Percentiles rank a stretch among this genome's conserved stretches.
phyloP scores from a whole-genome alignment of 768 basidiomycete species.

The Rhodotorula paludigena region DNA sequence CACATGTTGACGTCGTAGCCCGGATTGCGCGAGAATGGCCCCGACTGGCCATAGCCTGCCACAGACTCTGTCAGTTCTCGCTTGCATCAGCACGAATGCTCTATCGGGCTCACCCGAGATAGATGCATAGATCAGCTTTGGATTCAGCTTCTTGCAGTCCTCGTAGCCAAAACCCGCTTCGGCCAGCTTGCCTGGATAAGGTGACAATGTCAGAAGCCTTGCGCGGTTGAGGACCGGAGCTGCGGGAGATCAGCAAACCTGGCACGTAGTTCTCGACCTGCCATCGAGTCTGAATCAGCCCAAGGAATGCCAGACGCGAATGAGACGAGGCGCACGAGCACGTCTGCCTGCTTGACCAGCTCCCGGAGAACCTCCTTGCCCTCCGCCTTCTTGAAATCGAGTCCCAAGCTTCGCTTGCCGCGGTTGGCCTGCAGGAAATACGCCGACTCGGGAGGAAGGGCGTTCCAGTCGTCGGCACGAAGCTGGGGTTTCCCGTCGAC shows the following conservation, averaged over 20 bases:
- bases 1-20: conserved; percentile 50
- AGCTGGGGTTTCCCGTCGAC: conserved; percentile 54
- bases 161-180: conserved; percentile 81
- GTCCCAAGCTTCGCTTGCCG: conserved; percentile 81
- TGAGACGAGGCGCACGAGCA: conserved; percentile 57
- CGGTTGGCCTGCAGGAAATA: conserved; percentile 87
- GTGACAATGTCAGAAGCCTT: neutral
- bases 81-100: too few relatives aligned
- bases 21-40: conserved; percentile 73
- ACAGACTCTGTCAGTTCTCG: neutral
- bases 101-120: conserved; percentile 74
- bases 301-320: neutral
- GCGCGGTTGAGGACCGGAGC: neutral
- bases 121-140: conserved; percentile 75
- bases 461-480: conserved; percentile 46
- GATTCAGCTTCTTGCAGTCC: conserved; percentile 70
- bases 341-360: conserved; percentile 68
- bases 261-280: conserved; percentile 41
- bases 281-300: neutral
- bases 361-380: conserved; percentile 70
- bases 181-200: conserved; percentile 61
- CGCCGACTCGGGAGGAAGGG: conserved; percentile 81
- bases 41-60: conserved; percentile 76
- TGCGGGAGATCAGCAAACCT: neutral
- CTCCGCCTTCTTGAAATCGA: conserved; percentile 74